Evolutionary conservation across 108 stramenopile species (phyloP).

Genomic region (Pseudonitzschia pungens): DNA sequence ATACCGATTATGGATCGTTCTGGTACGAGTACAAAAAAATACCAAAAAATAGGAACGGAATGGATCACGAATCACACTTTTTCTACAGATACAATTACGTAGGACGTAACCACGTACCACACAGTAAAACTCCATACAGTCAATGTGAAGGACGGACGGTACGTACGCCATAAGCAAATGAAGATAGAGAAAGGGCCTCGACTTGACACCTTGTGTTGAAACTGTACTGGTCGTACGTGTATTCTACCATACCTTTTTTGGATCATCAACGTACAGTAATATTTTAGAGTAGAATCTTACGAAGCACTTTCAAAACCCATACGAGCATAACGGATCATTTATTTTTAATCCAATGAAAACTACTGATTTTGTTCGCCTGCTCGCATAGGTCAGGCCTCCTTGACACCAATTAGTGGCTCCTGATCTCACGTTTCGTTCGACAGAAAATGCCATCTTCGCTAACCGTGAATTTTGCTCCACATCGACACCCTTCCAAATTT

Average conservation of each 20-base stretch:
- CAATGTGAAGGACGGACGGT: too few species aligned
- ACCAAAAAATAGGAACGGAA: too few species aligned
- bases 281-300: background rate
- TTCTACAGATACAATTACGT: too few species aligned
- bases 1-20: too few species aligned
- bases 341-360: background rate
- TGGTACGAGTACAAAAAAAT: too few species aligned
- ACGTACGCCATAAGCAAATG: too few species aligned
- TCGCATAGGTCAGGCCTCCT: slow-evolving; percentile 14
- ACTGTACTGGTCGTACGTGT: too few species aligned
- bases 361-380: background rate
- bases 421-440: slow-evolving; percentile 1
- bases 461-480: background rate
- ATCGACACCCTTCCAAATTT: slow-evolving; percentile 13
- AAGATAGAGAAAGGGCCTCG: too few species aligned
- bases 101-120: too few species aligned
- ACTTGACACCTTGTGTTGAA: too few species aligned
- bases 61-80: too few species aligned
- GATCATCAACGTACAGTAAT: background rate
- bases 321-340: slow-evolving; percentile 8
- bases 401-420: slow-evolving; percentile 10
- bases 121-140: too few species aligned
- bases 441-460: slow-evolving; percentile 5
- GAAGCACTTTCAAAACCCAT: background rate
- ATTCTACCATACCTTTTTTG: background rate